phyloP scores from a whole-genome alignment of 2,329 filamentous ascomycete genomes.

The Talaromyces sp. region DNA sequence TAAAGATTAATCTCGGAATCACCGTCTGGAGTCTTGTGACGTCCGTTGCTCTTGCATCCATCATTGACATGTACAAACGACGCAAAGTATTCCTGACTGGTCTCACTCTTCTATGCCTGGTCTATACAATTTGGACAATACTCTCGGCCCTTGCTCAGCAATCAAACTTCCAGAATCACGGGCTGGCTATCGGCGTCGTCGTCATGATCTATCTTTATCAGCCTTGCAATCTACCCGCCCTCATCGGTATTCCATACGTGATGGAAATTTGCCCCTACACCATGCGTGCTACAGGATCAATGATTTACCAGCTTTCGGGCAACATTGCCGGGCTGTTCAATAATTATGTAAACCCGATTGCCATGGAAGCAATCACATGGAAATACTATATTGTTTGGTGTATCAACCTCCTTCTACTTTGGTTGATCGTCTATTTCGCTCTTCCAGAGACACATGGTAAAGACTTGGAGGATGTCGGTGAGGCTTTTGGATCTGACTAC shows the following conservation, averaged over 20 bases:
- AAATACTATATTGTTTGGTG: not conserved
- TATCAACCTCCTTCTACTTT: not conserved
- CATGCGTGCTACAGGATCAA: not conserved
- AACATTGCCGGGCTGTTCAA: not conserved
- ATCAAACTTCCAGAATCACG: not conserved
- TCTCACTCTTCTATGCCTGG: not conserved
- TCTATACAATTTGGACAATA: not conserved
- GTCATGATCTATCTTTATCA: not conserved
- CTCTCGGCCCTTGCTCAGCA: not conserved
- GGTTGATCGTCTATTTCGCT: conserved; percentile 27
- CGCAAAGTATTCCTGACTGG: not conserved
- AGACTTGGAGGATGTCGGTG: conserved; percentile 57
- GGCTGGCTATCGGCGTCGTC: not conserved
- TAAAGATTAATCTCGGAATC: not conserved
- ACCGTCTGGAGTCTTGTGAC: not conserved
- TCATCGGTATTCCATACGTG: not conserved
- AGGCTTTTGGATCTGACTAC: not conserved
- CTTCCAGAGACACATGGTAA: conserved; percentile 65
- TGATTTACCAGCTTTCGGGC: not conserved
- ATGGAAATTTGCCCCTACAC: not conserved
- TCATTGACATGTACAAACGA: not conserved
- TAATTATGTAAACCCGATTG: not conserved
- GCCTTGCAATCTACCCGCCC: not conserved
- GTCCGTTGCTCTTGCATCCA: not conserved
- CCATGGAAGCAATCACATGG: not conserved